These are phyloP conservation scores for Iberis amara DNA, from an alignment of 441 rosid genomes.

Conservation along the genomic window DNA sequence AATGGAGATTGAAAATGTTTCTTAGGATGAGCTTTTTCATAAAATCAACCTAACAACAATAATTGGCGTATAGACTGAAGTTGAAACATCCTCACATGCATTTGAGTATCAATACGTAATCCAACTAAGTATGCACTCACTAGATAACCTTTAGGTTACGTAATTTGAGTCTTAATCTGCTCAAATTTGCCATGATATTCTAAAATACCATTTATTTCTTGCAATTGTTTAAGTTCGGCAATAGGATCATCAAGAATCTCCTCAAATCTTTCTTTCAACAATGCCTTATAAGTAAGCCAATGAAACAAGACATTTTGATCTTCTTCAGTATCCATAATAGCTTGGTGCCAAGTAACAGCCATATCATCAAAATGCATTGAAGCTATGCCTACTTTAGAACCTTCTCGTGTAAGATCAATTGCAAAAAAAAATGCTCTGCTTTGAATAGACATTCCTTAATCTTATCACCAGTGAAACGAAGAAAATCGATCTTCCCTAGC, in stretches of 20 bases:
- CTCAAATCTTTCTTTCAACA: background rate
- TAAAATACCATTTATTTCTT: too few relatives aligned
- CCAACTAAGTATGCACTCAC: background rate
- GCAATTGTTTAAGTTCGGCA: background rate
- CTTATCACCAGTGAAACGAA: background rate
- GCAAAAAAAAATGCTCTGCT: background rate
- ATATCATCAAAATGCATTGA: background rate
- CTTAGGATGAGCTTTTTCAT: background rate
- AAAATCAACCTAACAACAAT: background rate
- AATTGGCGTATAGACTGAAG: background rate
- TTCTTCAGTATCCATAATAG: background rate
- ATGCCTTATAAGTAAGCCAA: background rate
- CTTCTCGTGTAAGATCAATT: background rate
- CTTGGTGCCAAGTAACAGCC: background rate
- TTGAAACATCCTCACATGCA: background rate
- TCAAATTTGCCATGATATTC: background rate
- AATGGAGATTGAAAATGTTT: too few relatives aligned
- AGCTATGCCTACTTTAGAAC: background rate
- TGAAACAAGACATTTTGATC: fast-evolving
- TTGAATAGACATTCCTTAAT: background rate
- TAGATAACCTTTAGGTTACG: background rate
- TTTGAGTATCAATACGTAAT: background rate
- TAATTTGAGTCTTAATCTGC: background rate
- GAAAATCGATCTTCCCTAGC: background rate
- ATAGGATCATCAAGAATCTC: background rate